Evolutionary conservation across 2,329 filamentous ascomycete genomes (phyloP).

Genomic region (Diaporthe citrichinensis): DNA sequence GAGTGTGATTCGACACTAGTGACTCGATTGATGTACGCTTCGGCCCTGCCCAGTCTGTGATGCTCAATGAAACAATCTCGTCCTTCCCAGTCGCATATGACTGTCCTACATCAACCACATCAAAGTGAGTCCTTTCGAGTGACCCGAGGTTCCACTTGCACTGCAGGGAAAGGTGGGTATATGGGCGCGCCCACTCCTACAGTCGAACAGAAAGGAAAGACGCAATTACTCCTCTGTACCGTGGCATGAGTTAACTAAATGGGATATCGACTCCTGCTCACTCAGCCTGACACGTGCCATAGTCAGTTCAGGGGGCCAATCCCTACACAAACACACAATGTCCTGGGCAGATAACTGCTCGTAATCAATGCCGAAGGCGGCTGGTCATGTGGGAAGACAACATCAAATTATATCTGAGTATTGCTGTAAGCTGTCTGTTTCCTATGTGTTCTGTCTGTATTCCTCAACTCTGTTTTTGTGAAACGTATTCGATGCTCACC

Average conservation of each 20-base stretch:
- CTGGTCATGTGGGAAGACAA: not conserved
- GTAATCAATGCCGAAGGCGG: too few relatives aligned
- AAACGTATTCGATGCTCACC: not conserved
- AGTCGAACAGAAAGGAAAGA: not conserved
- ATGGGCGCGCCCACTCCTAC: not conserved
- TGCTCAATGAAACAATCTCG: not conserved
- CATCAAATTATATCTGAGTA: slow-evolving; percentile 3
- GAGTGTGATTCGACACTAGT: not conserved
- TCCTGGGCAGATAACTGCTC: not conserved
- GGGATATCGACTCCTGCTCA: not conserved
- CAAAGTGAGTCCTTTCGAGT: not conserved
- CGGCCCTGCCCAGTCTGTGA: not conserved
- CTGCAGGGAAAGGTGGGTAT: not conserved
- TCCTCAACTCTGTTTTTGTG: slow-evolving; percentile 11
- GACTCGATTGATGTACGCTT: not conserved
- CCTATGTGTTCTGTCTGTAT: slow-evolving; percentile 1
- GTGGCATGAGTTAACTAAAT: not conserved
- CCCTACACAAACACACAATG: not conserved
- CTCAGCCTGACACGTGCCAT: not conserved
- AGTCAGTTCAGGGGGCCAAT: too few relatives aligned
- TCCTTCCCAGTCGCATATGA: too few relatives aligned
- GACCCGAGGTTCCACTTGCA: not conserved
- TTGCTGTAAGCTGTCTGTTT: slow-evolving; percentile 24
- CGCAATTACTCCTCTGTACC: too few relatives aligned
- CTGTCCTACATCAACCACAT: not conserved